These are phyloP conservation scores for Blastocystis hominis DNA, from an alignment of 352 stramenopile species.

Conservation along the genomic window DNA sequence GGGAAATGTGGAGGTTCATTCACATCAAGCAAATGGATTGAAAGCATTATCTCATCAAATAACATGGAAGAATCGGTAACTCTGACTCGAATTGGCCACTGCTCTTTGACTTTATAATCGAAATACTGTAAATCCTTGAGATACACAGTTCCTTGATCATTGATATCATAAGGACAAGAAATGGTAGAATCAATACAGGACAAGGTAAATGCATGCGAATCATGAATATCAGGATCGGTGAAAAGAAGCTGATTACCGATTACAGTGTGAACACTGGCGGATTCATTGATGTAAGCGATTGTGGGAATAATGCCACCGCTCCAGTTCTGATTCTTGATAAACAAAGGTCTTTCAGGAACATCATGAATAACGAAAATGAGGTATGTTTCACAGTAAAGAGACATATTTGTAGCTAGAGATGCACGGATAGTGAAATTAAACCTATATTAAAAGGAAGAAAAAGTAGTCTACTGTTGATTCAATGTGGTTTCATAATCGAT, in stretches of 20 bases:
- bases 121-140: not conserved
- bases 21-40: not conserved
- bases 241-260: not conserved
- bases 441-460: not conserved
- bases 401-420: not conserved
- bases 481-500: not conserved
- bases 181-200: not conserved
- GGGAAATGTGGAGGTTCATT: not conserved
- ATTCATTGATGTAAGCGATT: not conserved
- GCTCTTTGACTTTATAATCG: not conserved
- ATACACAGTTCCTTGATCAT: not conserved
- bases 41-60: not conserved
- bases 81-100: not conserved
- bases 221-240: not conserved
- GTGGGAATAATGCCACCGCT: not conserved
- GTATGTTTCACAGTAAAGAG: not conserved
- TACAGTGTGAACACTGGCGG: not conserved
- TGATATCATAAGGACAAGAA: not conserved
- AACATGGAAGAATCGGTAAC: not conserved
- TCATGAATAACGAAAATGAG: not conserved
- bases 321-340: not conserved
- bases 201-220: not conserved
- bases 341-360: not conserved
- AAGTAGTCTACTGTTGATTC: not conserved
- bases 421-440: not conserved